Evolutionary conservation across 768 basidiomycete genomes (phyloP).

Genomic region (Pseudohyphozyma bogoriensis): DNA sequence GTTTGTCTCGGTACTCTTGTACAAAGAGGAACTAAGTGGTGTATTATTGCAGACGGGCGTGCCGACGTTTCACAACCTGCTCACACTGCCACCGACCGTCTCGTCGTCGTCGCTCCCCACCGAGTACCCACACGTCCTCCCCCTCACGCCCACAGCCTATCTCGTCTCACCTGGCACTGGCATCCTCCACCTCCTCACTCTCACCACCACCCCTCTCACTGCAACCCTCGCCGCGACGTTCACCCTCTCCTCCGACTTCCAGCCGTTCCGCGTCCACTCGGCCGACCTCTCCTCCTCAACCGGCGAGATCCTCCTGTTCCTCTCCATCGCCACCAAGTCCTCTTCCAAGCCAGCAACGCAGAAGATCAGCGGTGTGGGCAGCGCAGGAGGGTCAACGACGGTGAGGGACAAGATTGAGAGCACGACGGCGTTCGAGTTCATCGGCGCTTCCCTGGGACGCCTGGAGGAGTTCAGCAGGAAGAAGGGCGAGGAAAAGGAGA

Average conservation of each 20-base stretch:
- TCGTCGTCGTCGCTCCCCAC: constrained; percentile 1
- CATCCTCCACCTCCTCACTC: constrained; percentile 8
- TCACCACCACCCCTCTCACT: background rate
- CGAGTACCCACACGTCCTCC: constrained; percentile 21
- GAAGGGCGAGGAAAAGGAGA: background rate
- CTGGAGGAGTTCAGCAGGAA: background rate
- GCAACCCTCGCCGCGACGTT: background rate
- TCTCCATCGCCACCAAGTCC: constrained; percentile 5
- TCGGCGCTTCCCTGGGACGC: background rate
- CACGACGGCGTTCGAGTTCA: constrained; percentile 12
- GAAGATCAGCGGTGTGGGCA: background rate
- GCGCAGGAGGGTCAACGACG: background rate
- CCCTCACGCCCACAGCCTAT: constrained; percentile 7
- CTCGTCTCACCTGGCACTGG: constrained; percentile 16
- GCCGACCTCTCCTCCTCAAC: background rate
- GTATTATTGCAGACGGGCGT: background rate
- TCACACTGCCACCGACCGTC: constrained; percentile 7
- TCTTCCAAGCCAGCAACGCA: background rate
- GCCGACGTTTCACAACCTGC: constrained; percentile 7
- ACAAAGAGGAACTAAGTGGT: background rate
- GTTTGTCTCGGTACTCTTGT: background rate
- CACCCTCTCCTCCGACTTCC: background rate
- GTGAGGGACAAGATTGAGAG: constrained; percentile 11
- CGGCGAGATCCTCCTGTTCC: constrained; percentile 1
- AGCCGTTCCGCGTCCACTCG: constrained; percentile 12